phyloP scores from a whole-genome alignment of 2,329 filamentous ascomycete genomes.

The Westerdykella aurantiaca region DNA sequence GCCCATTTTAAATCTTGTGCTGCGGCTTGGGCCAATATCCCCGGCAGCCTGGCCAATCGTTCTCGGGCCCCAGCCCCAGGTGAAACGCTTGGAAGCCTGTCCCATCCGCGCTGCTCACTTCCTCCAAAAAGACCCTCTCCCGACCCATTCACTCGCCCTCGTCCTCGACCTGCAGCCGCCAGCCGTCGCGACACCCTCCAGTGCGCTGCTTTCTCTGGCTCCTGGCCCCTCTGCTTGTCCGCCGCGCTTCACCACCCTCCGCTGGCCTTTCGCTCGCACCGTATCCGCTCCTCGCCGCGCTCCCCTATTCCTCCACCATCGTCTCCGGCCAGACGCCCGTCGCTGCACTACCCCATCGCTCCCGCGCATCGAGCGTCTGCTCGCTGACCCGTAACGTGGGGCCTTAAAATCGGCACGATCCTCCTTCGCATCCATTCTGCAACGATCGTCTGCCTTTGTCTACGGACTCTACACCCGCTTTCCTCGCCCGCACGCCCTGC shows the following conservation, averaged over 20 bases:
- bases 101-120: slow-evolving; percentile 7
- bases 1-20: slow-evolving; percentile 11
- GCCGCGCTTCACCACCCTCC: neutral
- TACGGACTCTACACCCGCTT: slow-evolving; percentile 1
- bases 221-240: slow-evolving; percentile 4
- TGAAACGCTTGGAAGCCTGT: slow-evolving; percentile 20
- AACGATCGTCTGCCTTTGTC: neutral
- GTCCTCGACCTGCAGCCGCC: slow-evolving; percentile 8
- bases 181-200: slow-evolving; percentile 6
- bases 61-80: slow-evolving; percentile 5
- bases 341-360: neutral
- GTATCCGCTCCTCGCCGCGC: neutral
- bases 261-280: neutral
- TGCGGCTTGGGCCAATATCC: slow-evolving; percentile 3
- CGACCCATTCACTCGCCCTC: slow-evolving; percentile 4
- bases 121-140: neutral
- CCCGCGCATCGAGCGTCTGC: neutral
- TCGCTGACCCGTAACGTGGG: neutral
- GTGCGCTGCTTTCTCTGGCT: slow-evolving; percentile 5
- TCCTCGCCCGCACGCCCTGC: neutral
- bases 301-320: slow-evolving; percentile 1
- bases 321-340: slow-evolving; percentile 17
- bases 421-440: slow-evolving; percentile 10
- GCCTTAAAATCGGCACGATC: slow-evolving; percentile 12
- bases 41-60: slow-evolving; percentile 11